phyloP scores from a whole-genome alignment of 176 grass and related monocot genomes.

The Cenchrus fungigraminus region DNA sequence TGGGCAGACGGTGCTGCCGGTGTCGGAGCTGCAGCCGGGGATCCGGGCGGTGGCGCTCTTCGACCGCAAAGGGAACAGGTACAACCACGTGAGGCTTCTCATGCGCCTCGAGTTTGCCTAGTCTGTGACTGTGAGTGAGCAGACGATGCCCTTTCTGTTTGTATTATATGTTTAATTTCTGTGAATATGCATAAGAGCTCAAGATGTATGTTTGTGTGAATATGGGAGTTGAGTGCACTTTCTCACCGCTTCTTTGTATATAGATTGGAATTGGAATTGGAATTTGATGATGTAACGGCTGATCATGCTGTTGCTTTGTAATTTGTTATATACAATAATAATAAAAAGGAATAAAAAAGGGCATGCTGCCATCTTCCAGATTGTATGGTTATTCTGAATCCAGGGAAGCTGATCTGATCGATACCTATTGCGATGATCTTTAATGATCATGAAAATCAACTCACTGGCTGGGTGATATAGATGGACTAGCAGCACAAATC shows the following conservation, averaged over 20 bases:
- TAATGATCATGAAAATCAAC: background rate
- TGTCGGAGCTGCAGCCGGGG: conserved; percentile 77
- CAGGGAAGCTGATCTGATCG: no score
- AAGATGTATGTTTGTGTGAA: background rate
- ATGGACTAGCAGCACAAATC: background rate
- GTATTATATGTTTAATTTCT: background rate
- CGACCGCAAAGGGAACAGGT: conserved; percentile 67
- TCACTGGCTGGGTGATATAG: background rate
- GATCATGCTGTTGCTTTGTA: background rate
- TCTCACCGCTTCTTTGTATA: background rate
- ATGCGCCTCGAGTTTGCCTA: conserved; percentile 76
- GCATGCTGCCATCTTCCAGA: no score
- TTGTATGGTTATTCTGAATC: no score
- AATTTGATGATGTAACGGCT: background rate
- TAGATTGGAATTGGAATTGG: background rate
- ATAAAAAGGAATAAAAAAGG: background rate
- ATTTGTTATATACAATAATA: background rate
- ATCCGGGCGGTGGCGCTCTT: conserved; percentile 74
- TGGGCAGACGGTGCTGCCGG: conserved; percentile 76
- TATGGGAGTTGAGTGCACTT: background rate
- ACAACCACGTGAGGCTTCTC: conserved; percentile 73
- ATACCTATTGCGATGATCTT: background rate
- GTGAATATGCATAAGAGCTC: background rate
- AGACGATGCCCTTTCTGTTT: background rate
- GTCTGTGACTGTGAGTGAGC: background rate